A percentile compares a stretch with the other conserved stretches of the same genome.
Evolutionary conservation across 2,329 filamentous ascomycete species (phyloP).

Genomic region (Neonectria faginata): DNA sequence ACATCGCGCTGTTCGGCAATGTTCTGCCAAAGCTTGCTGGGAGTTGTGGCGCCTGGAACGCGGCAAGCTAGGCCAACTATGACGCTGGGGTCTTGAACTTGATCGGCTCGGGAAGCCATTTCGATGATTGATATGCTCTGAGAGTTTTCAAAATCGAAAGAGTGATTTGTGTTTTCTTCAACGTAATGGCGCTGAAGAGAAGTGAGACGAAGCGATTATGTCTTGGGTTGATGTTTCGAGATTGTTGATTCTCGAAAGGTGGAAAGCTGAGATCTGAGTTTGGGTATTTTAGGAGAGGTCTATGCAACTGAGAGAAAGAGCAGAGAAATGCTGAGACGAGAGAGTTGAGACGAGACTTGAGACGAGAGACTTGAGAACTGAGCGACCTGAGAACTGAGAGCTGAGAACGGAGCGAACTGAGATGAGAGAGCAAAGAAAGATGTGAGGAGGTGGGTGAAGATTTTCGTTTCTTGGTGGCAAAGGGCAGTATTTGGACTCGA

Average conservation of each 20-base stretch:
- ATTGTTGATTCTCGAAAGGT: neutral
- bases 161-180: neutral
- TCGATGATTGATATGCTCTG: slow-evolving; percentile 12
- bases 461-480: slow-evolving; percentile 2
- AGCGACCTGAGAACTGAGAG: slow-evolving; percentile 8
- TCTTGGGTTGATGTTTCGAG: neutral
- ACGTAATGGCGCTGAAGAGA: slow-evolving; percentile 3
- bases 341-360: slow-evolving; percentile 9
- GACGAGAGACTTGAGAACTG: slow-evolving; percentile 6
- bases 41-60: slow-evolving; percentile 34
- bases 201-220: neutral
- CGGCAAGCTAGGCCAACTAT: slow-evolving; percentile 50
- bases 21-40: slow-evolving; percentile 47
- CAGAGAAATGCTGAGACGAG: slow-evolving; percentile 10
- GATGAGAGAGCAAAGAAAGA: slow-evolving; percentile 25
- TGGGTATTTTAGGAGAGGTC: slow-evolving; percentile 6
- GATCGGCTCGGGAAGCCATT: slow-evolving; percentile 31
- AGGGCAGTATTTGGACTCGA: slow-evolving; percentile 13
- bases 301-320: slow-evolving; percentile 16
- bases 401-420: slow-evolving; percentile 10
- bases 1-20: slow-evolving; percentile 50
- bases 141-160: neutral
- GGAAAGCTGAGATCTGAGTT: slow-evolving; percentile 4
- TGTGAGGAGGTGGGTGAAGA: slow-evolving; percentile 15
- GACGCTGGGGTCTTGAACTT: slow-evolving; percentile 48